Conservation (phyloP, 1,284 basidiomycete genomes). For the Tilletiaria anomala region DNA sequence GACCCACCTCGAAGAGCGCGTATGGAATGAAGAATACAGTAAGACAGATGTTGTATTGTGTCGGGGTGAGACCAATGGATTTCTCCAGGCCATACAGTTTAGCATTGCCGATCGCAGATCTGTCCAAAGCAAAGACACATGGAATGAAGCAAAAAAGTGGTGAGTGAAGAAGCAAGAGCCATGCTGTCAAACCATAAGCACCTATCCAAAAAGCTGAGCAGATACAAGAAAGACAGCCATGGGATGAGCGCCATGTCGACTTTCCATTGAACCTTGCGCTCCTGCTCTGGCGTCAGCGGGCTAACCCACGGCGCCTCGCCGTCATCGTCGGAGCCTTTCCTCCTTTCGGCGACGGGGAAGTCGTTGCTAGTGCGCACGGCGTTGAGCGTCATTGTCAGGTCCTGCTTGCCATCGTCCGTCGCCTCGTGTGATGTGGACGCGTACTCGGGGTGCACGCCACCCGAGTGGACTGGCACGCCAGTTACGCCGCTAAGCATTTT, state of each 20-base stretch:
- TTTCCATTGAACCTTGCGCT: conserved; percentile 31
- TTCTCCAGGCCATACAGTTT: conserved; percentile 13
- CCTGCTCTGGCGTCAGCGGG: conserved; percentile 4
- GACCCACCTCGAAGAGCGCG: conserved; percentile 2
- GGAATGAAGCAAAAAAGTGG: background rate
- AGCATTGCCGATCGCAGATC: conserved; percentile 12
- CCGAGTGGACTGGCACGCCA: no score
- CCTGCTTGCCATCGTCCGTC: no score
- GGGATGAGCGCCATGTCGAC: conserved; percentile 28
- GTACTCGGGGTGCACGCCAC: no score
- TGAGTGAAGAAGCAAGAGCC: background rate
- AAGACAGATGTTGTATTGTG: conserved; percentile 11
- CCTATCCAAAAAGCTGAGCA: conserved; percentile 42
- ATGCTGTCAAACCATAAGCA: conserved; percentile 26
- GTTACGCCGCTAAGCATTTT: no score
- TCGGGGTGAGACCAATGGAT: conserved; percentile 8
- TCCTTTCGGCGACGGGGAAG: no score
- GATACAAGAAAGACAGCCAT: conserved; percentile 22
- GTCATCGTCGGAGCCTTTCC: no score
- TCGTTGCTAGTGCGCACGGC: no score
- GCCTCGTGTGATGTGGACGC: no score
- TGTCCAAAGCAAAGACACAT: background rate
- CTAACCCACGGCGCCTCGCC: no score
- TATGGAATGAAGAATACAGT: conserved; percentile 27
- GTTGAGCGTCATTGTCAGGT: no score